These are phyloP conservation scores for Heritiera fomes DNA, from an alignment of 345 rosid species.

Conservation along the genomic window DNA sequence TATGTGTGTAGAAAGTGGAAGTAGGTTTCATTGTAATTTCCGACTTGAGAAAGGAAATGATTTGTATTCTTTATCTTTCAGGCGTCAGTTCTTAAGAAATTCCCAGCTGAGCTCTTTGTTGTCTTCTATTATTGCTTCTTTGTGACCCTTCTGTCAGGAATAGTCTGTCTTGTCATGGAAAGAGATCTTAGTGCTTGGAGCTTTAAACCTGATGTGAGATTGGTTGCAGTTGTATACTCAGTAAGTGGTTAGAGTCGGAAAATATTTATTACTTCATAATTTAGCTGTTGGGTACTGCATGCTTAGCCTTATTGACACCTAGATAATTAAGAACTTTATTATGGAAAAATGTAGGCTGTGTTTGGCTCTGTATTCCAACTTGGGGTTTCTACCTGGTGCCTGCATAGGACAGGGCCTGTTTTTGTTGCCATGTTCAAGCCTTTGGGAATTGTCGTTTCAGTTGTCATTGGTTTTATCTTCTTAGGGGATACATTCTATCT, in stretches of 20 bases:
- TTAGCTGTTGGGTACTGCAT: neutral
- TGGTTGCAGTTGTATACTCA: constrained; percentile 41
- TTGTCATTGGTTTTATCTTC: constrained; percentile 44
- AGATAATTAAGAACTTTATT: neutral
- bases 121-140: constrained; percentile 53
- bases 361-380: constrained; percentile 67
- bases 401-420: constrained; percentile 61
- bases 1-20: neutral
- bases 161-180: constrained; percentile 36
- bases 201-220: constrained; percentile 34
- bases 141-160: constrained; percentile 52
- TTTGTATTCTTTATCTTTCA: constrained; percentile 15
- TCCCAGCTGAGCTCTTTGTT: constrained; percentile 42
- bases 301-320: constrained; percentile 3
- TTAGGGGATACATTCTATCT: constrained; percentile 53
- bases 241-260: constrained; percentile 30
- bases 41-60: constrained; percentile 4
- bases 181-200: constrained; percentile 45
- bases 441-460: constrained; percentile 56
- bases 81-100: constrained; percentile 39
- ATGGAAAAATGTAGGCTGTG: constrained; percentile 25
- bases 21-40: neutral
- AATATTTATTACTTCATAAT: neutral
- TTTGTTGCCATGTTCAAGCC: constrained; percentile 76
- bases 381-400: constrained; percentile 59